Conservation (phyloP, 2,329 filamentous ascomycete species). For the Colletotrichum sansevieriae region DNA sequence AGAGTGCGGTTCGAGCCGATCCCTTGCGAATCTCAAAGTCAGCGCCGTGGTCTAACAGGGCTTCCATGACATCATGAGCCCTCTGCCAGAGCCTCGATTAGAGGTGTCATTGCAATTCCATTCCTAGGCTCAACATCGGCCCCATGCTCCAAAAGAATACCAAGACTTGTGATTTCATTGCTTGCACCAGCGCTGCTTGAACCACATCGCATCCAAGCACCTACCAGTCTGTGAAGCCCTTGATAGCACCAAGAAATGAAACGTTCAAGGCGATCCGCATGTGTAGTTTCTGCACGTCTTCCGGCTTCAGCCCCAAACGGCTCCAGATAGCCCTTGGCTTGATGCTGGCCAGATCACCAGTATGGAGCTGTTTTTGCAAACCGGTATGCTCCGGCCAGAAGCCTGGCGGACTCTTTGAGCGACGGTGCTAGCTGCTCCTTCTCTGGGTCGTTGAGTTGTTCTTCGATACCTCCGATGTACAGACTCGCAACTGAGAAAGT, state of each 20-base stretch:
- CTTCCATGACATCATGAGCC: neutral
- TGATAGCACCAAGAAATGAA: neutral
- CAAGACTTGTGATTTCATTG: neutral
- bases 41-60: neutral
- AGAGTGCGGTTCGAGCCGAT: neutral
- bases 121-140: neutral
- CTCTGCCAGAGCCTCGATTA: neutral
- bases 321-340: neutral
- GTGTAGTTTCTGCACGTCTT: neutral
- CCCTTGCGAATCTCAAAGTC: neutral
- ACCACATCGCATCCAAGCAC: accelerated
- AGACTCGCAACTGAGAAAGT: neutral
- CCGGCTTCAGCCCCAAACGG: neutral
- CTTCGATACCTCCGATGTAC: neutral
- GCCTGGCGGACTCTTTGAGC: neutral
- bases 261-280: neutral
- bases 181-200: neutral
- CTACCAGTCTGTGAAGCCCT: neutral
- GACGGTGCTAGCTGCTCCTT: accelerated
- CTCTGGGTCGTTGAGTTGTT: neutral
- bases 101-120: neutral
- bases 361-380: neutral
- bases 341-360: accelerated
- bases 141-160: neutral
- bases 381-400: neutral